Evolutionary conservation across 345 rosid species (phyloP).

Genomic region (Brassica cretica): DNA sequence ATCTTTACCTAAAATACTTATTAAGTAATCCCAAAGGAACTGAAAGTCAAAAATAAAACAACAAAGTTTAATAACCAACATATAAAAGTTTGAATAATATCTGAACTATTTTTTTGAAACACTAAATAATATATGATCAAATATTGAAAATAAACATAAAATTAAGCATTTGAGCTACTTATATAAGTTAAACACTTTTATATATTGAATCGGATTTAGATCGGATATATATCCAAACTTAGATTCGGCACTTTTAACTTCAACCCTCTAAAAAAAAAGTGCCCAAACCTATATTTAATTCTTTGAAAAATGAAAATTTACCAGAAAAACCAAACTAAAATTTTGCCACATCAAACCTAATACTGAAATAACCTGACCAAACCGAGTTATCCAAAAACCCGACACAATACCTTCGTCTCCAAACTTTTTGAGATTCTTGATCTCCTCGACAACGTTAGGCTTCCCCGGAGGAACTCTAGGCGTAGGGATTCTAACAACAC

Average conservation of each 20-base stretch:
- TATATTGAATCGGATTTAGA: too few species aligned
- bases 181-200: background rate
- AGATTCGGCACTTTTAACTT: too few species aligned
- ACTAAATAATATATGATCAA: background rate
- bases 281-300: too few species aligned
- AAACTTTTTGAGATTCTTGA: slow-evolving; percentile 35
- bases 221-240: too few species aligned
- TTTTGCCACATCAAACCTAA: background rate
- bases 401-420: slow-evolving; percentile 16
- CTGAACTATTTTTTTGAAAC: too few species aligned
- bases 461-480: slow-evolving; percentile 53
- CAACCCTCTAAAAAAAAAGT: too few species aligned
- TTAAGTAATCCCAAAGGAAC: background rate
- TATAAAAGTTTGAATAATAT: background rate
- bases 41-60: background rate
- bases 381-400: background rate
- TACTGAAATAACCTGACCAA: background rate
- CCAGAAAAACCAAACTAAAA: background rate
- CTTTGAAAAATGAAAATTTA: too few species aligned
- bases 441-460: slow-evolving; percentile 40
- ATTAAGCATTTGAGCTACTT: background rate
- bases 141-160: background rate
- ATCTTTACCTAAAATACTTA: background rate
- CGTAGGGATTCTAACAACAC: slow-evolving; percentile 55
- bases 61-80: background rate